phyloP scores from a whole-genome alignment of 345 rosid genomes.

The Moringa oleifera region DNA sequence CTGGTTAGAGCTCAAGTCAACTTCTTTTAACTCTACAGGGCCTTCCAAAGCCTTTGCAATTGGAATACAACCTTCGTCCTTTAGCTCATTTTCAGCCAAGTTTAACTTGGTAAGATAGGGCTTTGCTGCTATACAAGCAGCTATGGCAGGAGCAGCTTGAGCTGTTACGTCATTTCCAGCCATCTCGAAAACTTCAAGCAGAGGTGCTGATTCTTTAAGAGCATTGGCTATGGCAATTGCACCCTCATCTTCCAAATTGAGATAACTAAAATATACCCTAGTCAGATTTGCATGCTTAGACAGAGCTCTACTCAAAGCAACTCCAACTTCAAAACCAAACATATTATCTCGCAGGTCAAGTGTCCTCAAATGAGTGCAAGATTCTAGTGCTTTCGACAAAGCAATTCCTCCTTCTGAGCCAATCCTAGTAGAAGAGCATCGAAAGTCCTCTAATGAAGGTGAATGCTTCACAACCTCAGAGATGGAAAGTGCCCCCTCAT shows the following conservation, averaged over 20 bases:
- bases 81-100: constrained; percentile 86
- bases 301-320: constrained; percentile 68
- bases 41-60: constrained; percentile 62
- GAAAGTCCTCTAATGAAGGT: constrained; percentile 60
- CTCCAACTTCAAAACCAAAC: constrained; percentile 76
- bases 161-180: constrained; percentile 87
- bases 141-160: constrained; percentile 50
- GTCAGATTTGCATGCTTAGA: constrained; percentile 46
- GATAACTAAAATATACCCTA: constrained; percentile 77
- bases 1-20: constrained; percentile 55
- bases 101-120: constrained; percentile 58
- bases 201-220: constrained; percentile 63
- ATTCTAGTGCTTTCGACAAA: constrained; percentile 65
- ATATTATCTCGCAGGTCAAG: constrained; percentile 89
- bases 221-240: constrained; percentile 50
- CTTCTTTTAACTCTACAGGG: constrained; percentile 43
- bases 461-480: constrained; percentile 64
- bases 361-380: constrained; percentile 56
- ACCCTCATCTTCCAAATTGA: constrained; percentile 86
- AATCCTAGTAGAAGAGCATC: constrained; percentile 87
- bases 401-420: constrained; percentile 78
- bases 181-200: constrained; percentile 72
- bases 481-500: constrained; percentile 72
- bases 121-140: constrained; percentile 63
- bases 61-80: constrained; percentile 68